Percentiles rank a stretch among this genome's conserved stretches.
These are phyloP conservation scores for Cryptococcus sp. DNA, from an alignment of 1,284 basidiomycete species.

Conservation along the genomic window DNA sequence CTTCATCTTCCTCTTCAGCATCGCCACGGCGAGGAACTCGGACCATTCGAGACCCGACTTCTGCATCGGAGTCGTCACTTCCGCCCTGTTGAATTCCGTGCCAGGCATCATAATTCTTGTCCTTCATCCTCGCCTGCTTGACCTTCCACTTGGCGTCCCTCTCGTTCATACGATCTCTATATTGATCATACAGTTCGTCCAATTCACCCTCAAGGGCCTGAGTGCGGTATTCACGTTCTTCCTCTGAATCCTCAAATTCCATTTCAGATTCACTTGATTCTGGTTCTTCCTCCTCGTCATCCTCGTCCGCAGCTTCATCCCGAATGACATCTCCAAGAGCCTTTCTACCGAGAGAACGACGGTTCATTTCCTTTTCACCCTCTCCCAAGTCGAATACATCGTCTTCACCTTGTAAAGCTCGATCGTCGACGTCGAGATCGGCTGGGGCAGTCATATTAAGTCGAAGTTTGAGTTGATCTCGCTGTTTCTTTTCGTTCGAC, in stretches of 20 bases:
- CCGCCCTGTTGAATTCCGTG: slow-evolving; percentile 57
- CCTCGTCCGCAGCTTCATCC: slow-evolving; percentile 48
- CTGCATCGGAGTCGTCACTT: slow-evolving; percentile 36
- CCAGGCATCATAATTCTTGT: slow-evolving; percentile 69
- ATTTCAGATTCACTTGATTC: slow-evolving; percentile 53
- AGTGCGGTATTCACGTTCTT: slow-evolving; percentile 64
- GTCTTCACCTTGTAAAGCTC: slow-evolving; percentile 60
- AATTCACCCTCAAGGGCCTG: slow-evolving; percentile 74
- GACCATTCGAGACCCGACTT: slow-evolving; percentile 37
- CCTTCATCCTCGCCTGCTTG: slow-evolving; percentile 72
- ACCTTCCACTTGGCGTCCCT: slow-evolving; percentile 87
- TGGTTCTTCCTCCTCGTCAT: slow-evolving; percentile 39
- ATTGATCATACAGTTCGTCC: slow-evolving; percentile 83
- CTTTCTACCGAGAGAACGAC: slow-evolving; percentile 50
- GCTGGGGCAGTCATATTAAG: slow-evolving; percentile 97
- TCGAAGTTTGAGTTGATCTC: slow-evolving; percentile 91
- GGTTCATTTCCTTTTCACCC: slow-evolving; percentile 54
- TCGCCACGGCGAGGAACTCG: slow-evolving; percentile 22
- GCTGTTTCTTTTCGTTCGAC: slow-evolving; percentile 82
- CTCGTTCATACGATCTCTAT: slow-evolving; percentile 75
- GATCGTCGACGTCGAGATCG: slow-evolving; percentile 74
- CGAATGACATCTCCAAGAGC: slow-evolving; percentile 50
- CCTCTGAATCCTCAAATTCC: slow-evolving; percentile 60
- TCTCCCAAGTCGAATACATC: slow-evolving; percentile 80
- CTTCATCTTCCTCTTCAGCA: slow-evolving; percentile 53